Base-by-base conservation (phyloP, 108 stramenopile genomes). In the Cyclotella baltica region DNA sequence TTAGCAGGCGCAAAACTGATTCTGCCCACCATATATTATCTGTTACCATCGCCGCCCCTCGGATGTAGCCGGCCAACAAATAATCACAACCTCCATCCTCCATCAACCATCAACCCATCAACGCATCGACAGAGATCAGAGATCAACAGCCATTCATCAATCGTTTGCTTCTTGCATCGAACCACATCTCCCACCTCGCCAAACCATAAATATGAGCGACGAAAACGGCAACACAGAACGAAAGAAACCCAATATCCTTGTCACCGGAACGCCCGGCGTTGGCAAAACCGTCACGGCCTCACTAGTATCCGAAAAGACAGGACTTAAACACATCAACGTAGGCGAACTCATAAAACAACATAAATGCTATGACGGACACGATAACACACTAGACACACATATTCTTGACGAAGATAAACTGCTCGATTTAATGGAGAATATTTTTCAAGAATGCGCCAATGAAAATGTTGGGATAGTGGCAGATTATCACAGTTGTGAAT, bases 371-470 rank as follows among this genome's bases (percentile, higher is more conserved):
- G 94, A 95, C 67, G 92, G 89, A n/a, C 78, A 86, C 53, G 98
- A 98, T 70, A 90, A 95, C 34, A 80, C 83, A 52, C 85, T 96
- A n/a, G 94, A 97, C 56, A 88, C 94, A 13, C 84, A 89, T 40
- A 83, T 97, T 46, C 83, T 98, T 28, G 95, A 98, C 72, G 97
- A 98, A 62, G 98, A 98, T 67, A 95, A 92, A 78, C 76, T 98
- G 5, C 85, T 96, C 15, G 96, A 98, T 73, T 40, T 76, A 25
- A 78, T 96, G 86, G 96, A 98, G 75, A 81, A 70, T 10, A 69
- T 93, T 43, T 70, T 94, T 18, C 88, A 94, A 65, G 85, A 88
- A 77, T 84, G 81, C 16, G 89, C 82, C 16, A 83, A 86, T 19
- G 83, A 86, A 46, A 80, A 79, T 16, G 75, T 85, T 28, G 98